These are phyloP conservation scores for Mycena sanguinolenta DNA, from an alignment of 768 basidiomycete genomes.

Conservation along the genomic window DNA sequence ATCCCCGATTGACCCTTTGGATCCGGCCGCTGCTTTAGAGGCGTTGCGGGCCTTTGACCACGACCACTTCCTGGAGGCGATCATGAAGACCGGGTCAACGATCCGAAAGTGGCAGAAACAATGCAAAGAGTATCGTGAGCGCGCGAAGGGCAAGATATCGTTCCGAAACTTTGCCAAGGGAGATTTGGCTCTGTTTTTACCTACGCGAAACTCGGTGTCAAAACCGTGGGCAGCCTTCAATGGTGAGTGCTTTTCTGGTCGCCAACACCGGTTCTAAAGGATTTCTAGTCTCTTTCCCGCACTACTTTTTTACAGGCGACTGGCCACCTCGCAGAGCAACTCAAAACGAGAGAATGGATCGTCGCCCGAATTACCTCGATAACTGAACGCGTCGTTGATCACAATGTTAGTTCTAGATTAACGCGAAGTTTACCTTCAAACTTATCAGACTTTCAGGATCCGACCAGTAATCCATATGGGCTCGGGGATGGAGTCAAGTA, in stretches of 20 bases:
- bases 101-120: conserved; percentile 98
- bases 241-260: conserved; percentile 62
- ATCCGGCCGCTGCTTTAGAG: conserved; percentile 78
- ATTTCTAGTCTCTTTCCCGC: conserved; percentile 91
- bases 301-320: conserved; percentile 96
- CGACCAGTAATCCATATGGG: conserved; percentile 89
- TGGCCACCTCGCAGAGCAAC: conserved; percentile 87
- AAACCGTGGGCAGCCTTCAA: conserved; percentile 99
- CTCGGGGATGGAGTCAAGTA: conserved; percentile 92
- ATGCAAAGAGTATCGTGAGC: conserved; percentile 94
- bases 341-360: conserved; percentile 94
- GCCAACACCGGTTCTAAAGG: conserved; percentile 46
- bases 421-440: conserved; percentile 23
- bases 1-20: conserved; percentile 82
- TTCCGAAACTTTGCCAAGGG: conserved; percentile 96
- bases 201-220: conserved; percentile 92
- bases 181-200: conserved; percentile 95
- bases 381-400: conserved; percentile 86
- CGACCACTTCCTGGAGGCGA: conserved; percentile 86
- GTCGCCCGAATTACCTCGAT: conserved; percentile 93
- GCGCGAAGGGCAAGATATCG: conserved; percentile 96
- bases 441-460: conserved; percentile 64
- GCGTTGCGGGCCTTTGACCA: conserved; percentile 83
- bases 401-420: conserved; percentile 64
- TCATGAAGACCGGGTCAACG: conserved; percentile 85